Base-by-base conservation (phyloP, 2,329 filamentous ascomycete genomes). In the Didymella exigua region DNA sequence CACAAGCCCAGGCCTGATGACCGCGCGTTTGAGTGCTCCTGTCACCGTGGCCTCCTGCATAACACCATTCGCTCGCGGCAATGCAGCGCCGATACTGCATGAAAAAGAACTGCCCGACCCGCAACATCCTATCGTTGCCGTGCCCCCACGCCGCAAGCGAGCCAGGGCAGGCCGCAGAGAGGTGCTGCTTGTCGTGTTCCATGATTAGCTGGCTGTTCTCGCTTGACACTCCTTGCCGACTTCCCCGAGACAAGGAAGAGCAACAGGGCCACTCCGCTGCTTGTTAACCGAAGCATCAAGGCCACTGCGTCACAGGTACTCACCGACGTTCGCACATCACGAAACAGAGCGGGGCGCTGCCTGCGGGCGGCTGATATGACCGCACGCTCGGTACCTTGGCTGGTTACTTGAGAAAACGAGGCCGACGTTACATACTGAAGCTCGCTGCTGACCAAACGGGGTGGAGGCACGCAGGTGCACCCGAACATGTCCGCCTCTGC, bases 401-500 rank as follows among this genome's bases (percentile, higher is more conserved):
- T 61, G 42, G 59, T 65, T 68, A 67, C 61, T 67, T 56, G 37
- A 65, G 62, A 71, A 67, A 71, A 71, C 63, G 69, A 71, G 67
- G 49, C 67, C 67, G 63, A 71, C 59, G 70, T 71, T 72, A 72
- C 71, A 69, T 73, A 66, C 59, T 65, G 49, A 57, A 54, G 58
- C 56, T 56, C 54, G 59, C 62, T 59, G 61, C 61, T 66, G 61
- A 61, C 63, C 60, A 33, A 60, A 54, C 41, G 57, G 61, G 46
- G 46, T 51, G 51, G 61, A 52, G 59, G 53, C 58, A 56, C 59
- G 51, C 56, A 59, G 52, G 37, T 61, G 62, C 63, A 62, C 66
- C 72, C 72, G 70, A 74, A 67, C 68, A 72, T 64, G 49, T 73
- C 72, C 70, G 68, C 69, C 58, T 52, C 60, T 65, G 60, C 65